Conservation (phyloP, 2,329 filamentous ascomycete genomes). For the Fusarium sp. region DNA sequence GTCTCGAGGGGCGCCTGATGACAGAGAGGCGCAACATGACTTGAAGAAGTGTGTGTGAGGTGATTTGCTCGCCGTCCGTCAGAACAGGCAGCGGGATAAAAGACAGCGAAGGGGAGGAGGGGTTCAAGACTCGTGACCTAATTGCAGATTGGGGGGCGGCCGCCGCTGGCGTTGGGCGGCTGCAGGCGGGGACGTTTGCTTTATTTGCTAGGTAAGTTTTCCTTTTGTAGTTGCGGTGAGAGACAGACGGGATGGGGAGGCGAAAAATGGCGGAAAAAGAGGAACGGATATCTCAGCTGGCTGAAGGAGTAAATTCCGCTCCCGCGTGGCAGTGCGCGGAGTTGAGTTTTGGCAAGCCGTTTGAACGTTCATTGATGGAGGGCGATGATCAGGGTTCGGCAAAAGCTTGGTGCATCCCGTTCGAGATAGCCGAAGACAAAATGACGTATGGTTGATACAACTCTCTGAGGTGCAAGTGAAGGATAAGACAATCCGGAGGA, state of each 20-base stretch:
- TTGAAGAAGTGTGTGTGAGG: neutral
- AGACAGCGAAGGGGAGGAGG: conserved; percentile 20
- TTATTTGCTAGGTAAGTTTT: neutral
- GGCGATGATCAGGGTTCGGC: conserved; percentile 24
- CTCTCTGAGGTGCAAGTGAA: neutral
- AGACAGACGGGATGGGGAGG: neutral
- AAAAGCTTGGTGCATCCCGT: conserved; percentile 23
- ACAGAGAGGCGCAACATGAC: conserved; percentile 5
- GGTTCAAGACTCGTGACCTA: conserved; percentile 16
- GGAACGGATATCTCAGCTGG: neutral
- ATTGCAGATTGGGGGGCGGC: conserved; percentile 6
- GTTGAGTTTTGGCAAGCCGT: neutral
- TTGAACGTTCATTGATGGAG: neutral
- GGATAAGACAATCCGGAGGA: conserved; percentile 1
- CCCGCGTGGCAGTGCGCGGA: neutral
- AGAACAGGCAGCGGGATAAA: conserved; percentile 19
- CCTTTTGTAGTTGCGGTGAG: conserved; percentile 30
- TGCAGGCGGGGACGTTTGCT: conserved; percentile 22
- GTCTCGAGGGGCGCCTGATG: conserved; percentile 1
- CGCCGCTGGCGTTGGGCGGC: conserved; percentile 1
- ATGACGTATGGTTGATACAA: conserved; percentile 28
- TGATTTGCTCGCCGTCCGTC: neutral
- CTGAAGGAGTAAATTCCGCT: neutral
- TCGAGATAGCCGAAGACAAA: conserved; percentile 1
- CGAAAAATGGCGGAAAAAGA: neutral